Evolutionary conservation across 1,139 yeast species (phyloP), one percentile per base, ranked within the genome.

Genomic region (Suhomyces chickasaworum): DNA sequence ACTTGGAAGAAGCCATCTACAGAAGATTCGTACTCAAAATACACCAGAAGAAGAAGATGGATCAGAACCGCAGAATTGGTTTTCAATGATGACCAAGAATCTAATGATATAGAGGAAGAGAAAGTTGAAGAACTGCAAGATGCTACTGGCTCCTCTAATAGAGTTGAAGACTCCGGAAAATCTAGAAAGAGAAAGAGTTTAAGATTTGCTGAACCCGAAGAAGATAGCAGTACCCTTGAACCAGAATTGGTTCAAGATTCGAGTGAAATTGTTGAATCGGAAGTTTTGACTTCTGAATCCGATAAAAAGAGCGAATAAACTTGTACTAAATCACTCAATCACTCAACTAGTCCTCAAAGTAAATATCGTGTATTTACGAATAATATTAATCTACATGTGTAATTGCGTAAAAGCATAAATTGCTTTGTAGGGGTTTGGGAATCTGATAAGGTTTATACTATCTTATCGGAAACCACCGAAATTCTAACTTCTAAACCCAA

Each of bases 41-140:
- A 89, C 61, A 93, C 99, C 7, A 79, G 99, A 64, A 80, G 97
- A 63, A 80, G 99, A 69, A 77, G 98, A 63, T 93, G 99, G 99
- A 81, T 91, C 22, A 79, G 98, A 55, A 89, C 95, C 0, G 99
- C 98, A 0, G 97, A 90, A 65, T 76, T 91, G 57, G 83, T 87
- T 1, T 74, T 78, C 44, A 29, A 33, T 33, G 16, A 31, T 32
- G 41, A 36, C 16, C 37, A 46, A 3, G 44, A 36, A 23, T 20
- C 48, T 20, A 30, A 37, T 8, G 44, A 36, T 2, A 36, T 39
- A 10, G 46, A 37, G 16, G 39, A 46, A 12, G 50, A 45, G 15
- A 33, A 21, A 12, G 50, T 44, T 12, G 49, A 50, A 16, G 49
- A 46, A 47, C 45, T 13, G 15, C 25, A 27, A 18, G 29, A 33